Conservation (phyloP, 129 eudicot species). For the Pulicaria dysenterica region DNA sequence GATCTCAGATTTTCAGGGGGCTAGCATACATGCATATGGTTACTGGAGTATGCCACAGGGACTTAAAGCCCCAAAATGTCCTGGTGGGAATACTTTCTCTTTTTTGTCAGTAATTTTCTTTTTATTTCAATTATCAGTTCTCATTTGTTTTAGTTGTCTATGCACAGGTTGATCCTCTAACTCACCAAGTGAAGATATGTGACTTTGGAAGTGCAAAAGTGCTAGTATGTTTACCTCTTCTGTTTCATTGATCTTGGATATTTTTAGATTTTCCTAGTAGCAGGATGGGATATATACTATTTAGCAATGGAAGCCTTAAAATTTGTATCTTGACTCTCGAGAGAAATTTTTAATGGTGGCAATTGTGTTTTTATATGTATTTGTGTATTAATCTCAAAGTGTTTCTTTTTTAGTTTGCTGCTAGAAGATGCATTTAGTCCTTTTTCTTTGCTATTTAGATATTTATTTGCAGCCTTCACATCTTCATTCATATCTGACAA, state of each 20-base stretch:
- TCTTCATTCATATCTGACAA: conserved; percentile 8
- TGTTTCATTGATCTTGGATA: conserved; percentile 1
- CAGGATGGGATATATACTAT: not conserved
- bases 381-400: not conserved
- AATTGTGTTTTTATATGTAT: not conserved
- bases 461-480: not conserved
- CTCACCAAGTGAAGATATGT: conserved; percentile 78
- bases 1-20: conserved; percentile 67
- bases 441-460: not conserved
- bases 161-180: conserved; percentile 68
- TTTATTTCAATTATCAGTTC: not conserved
- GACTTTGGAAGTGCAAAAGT: conserved; percentile 92
- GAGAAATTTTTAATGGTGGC: not conserved
- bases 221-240: conserved; percentile 44
- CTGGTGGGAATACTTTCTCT: conserved; percentile 39
- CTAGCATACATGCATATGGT: conserved; percentile 77
- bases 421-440: not conserved
- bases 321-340: not conserved
- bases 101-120: not conserved
- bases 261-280: conserved; percentile 11
- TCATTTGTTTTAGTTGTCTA: not conserved
- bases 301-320: conserved; percentile 5
- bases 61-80: conserved; percentile 79
- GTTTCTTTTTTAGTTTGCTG: not conserved
- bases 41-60: conserved; percentile 81